A percentile compares a stretch with the other conserved stretches of the same genome.
Evolutionary conservation across 1,284 basidiomycete genomes (phyloP).

Genomic region (Moniliella sp.): DNA sequence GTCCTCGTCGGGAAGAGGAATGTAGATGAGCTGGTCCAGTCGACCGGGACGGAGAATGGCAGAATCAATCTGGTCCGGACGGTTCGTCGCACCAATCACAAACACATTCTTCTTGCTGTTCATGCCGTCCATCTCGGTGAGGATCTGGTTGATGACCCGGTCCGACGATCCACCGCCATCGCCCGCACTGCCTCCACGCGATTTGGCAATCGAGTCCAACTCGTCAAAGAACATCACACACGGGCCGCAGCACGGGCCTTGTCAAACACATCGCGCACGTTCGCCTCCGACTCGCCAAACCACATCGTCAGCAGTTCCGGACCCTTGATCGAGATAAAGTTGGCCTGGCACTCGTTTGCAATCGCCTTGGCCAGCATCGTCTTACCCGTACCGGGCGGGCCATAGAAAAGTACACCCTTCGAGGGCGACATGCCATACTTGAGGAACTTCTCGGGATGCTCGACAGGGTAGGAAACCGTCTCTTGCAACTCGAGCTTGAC

Average conservation of each 20-base stretch:
- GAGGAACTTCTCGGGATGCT: slow-evolving; percentile 99
- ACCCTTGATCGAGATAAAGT: slow-evolving; percentile 88
- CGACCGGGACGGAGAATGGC: slow-evolving; percentile 92
- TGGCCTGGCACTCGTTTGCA: slow-evolving; percentile 96
- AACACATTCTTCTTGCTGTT: slow-evolving; percentile 95
- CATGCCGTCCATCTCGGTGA: slow-evolving; percentile 98
- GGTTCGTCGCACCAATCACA: slow-evolving; percentile 93
- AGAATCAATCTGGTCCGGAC: slow-evolving; percentile 94
- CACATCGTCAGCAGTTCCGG: slow-evolving; percentile 91
- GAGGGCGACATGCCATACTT: slow-evolving; percentile 99
- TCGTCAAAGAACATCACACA: slow-evolving; percentile 99
- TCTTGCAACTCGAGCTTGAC: slow-evolving; percentile 98
- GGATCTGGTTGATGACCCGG: slow-evolving; percentile 85
- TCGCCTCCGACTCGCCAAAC: slow-evolving; percentile 99
- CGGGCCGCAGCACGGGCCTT: slow-evolving; percentile 95
- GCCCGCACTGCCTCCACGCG: slow-evolving; percentile 58
- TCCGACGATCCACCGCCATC: slow-evolving; percentile 88
- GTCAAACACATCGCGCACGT: slow-evolving; percentile 97
- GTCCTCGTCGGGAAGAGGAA: slow-evolving; percentile 59
- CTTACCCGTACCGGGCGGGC: slow-evolving; percentile 89
- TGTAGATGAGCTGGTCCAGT: slow-evolving; percentile 48
- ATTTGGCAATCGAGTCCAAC: slow-evolving; percentile 91
- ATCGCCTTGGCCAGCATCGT: slow-evolving; percentile 86
- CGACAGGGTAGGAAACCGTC: slow-evolving; percentile 96
- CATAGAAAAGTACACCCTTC: slow-evolving; percentile 93